These are phyloP conservation scores for Sonneratia alba DNA, from an alignment of 345 rosid species.

Conservation along the genomic window DNA sequence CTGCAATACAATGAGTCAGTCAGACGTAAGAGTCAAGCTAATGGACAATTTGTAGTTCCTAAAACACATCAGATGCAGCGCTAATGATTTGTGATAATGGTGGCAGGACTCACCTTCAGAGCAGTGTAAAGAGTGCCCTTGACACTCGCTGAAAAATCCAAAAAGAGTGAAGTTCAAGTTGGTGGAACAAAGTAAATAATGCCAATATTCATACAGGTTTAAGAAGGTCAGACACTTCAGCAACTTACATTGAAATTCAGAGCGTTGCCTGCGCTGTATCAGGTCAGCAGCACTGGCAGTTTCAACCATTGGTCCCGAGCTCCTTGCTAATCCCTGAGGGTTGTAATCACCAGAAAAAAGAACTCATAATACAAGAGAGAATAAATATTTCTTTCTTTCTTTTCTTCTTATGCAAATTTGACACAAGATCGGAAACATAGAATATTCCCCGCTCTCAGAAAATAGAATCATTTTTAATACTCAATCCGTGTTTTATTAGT, in stretches of 20 bases:
- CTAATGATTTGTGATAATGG: background rate
- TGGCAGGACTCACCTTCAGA: constrained; percentile 32
- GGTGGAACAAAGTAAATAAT: background rate
- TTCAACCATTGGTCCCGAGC: constrained; percentile 49
- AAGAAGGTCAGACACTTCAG: background rate
- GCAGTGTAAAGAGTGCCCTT: constrained; percentile 38
- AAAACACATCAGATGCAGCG: background rate
- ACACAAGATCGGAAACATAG: no score
- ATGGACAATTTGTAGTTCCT: background rate
- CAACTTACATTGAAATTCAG: constrained; percentile 62
- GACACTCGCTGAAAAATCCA: constrained; percentile 44
- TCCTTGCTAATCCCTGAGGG: constrained; percentile 54
- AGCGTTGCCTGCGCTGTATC: constrained; percentile 85
- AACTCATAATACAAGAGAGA: background rate
- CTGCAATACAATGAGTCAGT: constrained; percentile 22
- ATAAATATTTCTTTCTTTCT: no score
- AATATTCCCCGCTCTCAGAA: no score
- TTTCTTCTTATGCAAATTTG: no score
- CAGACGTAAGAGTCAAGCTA: background rate
- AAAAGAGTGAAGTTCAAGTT: constrained; percentile 5
- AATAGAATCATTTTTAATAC: no score
- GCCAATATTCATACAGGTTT: background rate
- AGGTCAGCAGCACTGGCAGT: constrained; percentile 74
- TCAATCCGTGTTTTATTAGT: background rate
- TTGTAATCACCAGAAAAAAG: background rate